Percentiles rank a stretch among this genome's conserved stretches.
Evolutionary conservation across 495 filamentous ascomycete species (phyloP).

Genomic region (Penicillium canariense): DNA sequence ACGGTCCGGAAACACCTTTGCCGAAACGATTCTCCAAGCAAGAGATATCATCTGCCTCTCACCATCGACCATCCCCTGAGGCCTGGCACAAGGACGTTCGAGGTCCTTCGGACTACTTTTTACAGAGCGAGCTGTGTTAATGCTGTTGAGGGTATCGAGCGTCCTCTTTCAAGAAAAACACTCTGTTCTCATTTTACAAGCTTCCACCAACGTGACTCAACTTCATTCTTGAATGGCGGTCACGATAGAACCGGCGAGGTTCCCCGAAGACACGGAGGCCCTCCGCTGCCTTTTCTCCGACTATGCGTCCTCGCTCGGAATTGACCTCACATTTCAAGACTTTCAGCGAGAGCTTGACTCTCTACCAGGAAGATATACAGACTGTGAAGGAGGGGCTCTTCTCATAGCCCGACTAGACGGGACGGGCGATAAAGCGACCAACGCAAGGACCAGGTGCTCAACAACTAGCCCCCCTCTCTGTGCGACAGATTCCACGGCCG

Average conservation of each 20-base stretch:
- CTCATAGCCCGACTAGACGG: slow-evolving; percentile 43
- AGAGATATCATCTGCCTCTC: too few species aligned
- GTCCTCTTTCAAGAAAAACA: too few species aligned
- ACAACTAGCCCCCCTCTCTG: background rate
- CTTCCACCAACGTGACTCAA: too few species aligned
- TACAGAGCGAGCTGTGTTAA: too few species aligned
- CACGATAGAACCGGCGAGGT: slow-evolving; percentile 28
- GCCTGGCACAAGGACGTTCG: too few species aligned
- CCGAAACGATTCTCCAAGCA: too few species aligned
- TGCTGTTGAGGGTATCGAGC: too few species aligned
- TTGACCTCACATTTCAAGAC: slow-evolving; percentile 59
- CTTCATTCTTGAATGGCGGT: too few species aligned
- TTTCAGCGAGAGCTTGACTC: slow-evolving; percentile 51
- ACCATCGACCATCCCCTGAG: too few species aligned
- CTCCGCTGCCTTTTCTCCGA: slow-evolving; percentile 45
- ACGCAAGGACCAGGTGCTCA: background rate
- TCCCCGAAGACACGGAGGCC: slow-evolving; percentile 34
- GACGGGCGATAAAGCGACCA: background rate
- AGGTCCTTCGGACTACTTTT: too few species aligned
- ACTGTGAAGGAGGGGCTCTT: slow-evolving; percentile 40
- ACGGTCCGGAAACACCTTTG: too few species aligned
- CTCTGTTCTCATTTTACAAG: too few species aligned
- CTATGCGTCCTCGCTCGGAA: slow-evolving; percentile 50
- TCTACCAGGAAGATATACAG: slow-evolving; percentile 54
- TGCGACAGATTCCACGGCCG: slow-evolving; percentile 8